These are phyloP conservation scores for Lolium multiflorum DNA, from an alignment of 176 grass and related monocot genomes.

Conservation along the genomic window DNA sequence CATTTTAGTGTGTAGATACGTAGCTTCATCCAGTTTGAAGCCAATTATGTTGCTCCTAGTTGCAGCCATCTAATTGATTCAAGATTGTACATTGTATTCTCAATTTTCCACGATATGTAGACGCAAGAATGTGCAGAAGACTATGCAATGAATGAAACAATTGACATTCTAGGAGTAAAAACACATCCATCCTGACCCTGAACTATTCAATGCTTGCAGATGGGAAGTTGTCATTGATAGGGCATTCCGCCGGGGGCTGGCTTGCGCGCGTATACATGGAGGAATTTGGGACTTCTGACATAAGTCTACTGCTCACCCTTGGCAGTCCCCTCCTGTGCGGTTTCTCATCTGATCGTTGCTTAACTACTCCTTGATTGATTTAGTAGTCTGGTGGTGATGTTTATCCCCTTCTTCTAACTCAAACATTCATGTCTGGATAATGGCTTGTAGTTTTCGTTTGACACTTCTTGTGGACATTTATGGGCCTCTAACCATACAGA, in stretches of 20 bases:
- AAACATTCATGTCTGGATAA: background rate
- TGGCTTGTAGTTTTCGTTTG: background rate
- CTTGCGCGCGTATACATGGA: slow-evolving; percentile 80
- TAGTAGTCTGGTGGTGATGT: background rate
- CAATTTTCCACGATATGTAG: background rate
- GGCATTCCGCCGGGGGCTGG: slow-evolving; percentile 95
- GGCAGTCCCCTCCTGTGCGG: slow-evolving; percentile 85
- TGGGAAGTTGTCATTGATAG: slow-evolving; percentile 74
- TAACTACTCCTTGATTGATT: background rate
- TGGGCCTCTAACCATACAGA: background rate
- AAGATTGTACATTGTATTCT: background rate
- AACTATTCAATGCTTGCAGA: slow-evolving; percentile 44
- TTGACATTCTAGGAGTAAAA: too few relatives aligned
- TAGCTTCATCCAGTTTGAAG: too few relatives aligned
- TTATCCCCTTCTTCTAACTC: background rate
- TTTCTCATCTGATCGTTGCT: slow-evolving; percentile 9
- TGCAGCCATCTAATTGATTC: background rate
- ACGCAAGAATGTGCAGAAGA: background rate
- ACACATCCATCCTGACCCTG: background rate
- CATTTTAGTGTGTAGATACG: too few relatives aligned
- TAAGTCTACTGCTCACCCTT: slow-evolving; percentile 84
- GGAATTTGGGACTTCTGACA: slow-evolving; percentile 69
- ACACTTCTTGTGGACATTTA: background rate
- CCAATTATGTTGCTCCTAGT: background rate
- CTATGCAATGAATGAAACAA: too few relatives aligned